A percentile compares a stretch with the other conserved stretches of the same genome.
These are phyloP conservation scores for Metarhizium sp. DNA, from an alignment of 2,329 filamentous ascomycete species.

Conservation along the genomic window DNA sequence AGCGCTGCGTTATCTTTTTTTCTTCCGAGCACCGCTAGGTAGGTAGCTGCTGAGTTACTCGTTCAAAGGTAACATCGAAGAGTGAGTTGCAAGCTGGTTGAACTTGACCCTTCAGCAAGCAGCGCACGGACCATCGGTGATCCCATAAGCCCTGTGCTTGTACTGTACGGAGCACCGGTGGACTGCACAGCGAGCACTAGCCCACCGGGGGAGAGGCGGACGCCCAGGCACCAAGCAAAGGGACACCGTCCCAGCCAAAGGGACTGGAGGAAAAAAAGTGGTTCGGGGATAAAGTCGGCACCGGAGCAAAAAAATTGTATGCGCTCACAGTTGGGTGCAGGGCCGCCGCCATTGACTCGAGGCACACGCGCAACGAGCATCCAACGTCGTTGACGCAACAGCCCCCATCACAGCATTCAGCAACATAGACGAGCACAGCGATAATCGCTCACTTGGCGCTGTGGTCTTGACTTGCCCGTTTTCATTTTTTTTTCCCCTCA, in stretches of 20 bases:
- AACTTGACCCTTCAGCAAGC: too few species aligned
- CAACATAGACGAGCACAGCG: slow-evolving; percentile 1
- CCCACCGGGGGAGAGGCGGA: background rate
- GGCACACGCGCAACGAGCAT: too few species aligned
- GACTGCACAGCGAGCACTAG: too few species aligned
- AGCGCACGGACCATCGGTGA: too few species aligned
- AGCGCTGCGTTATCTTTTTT: too few species aligned
- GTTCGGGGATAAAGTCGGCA: slow-evolving; percentile 4
- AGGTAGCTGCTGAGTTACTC: too few species aligned
- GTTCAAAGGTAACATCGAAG: too few species aligned
- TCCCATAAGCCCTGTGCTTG: background rate
- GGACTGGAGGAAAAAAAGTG: background rate
- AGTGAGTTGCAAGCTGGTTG: too few species aligned
- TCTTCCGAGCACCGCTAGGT: too few species aligned
- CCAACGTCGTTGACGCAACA: background rate
- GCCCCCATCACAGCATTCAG: background rate
- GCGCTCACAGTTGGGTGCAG: background rate
- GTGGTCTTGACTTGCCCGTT: background rate
- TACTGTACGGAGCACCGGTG: too few species aligned
- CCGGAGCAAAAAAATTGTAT: background rate
- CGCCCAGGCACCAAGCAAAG: background rate
- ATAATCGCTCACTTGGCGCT: background rate
- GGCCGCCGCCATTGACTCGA: background rate
- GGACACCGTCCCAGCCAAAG: too few species aligned
- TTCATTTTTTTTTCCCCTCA: background rate